Evolutionary conservation across 2,329 filamentous ascomycete species (phyloP).

Genomic region (Ophiostoma australiae): DNA sequence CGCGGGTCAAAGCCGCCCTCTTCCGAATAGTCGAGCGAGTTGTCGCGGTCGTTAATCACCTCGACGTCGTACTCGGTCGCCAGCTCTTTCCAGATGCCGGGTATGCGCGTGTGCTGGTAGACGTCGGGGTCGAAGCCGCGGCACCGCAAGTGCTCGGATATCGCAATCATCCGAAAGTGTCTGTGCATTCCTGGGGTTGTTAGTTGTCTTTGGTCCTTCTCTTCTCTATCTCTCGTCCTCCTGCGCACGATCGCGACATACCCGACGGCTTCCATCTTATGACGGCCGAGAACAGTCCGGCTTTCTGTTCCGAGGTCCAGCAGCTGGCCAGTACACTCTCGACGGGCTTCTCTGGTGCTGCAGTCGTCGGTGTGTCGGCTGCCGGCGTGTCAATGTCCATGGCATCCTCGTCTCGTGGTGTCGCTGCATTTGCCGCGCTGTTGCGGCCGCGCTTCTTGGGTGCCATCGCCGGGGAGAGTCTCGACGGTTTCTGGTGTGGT

Average conservation of each 20-base stretch:
- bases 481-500: background rate
- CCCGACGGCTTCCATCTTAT: conserved; percentile 96
- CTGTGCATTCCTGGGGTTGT: conserved; percentile 67
- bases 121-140: conserved; percentile 70
- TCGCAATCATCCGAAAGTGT: conserved; percentile 85
- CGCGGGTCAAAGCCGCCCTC: conserved; percentile 23
- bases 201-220: background rate
- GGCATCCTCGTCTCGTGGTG: conserved; percentile 52
- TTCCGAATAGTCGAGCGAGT: conserved; percentile 27
- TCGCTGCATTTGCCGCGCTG: conserved; percentile 37
- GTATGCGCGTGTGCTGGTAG: conserved; percentile 76
- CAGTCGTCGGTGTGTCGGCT: conserved; percentile 46
- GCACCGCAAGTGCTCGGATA: conserved; percentile 72
- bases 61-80: conserved; percentile 75
- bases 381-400: conserved; percentile 57
- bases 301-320: conserved; percentile 95
- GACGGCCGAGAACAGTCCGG: conserved; percentile 85
- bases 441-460: conserved; percentile 64
- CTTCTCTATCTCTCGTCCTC: background rate
- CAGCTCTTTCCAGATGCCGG: conserved; percentile 88
- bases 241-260: conserved; percentile 32
- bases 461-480: conserved; percentile 41
- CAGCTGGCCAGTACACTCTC: conserved; percentile 53
- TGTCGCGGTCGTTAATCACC: conserved; percentile 64
- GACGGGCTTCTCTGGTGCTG: background rate